phyloP scores from a whole-genome alignment of 371 early-diverging fungal species.

The Smittium culicis region DNA sequence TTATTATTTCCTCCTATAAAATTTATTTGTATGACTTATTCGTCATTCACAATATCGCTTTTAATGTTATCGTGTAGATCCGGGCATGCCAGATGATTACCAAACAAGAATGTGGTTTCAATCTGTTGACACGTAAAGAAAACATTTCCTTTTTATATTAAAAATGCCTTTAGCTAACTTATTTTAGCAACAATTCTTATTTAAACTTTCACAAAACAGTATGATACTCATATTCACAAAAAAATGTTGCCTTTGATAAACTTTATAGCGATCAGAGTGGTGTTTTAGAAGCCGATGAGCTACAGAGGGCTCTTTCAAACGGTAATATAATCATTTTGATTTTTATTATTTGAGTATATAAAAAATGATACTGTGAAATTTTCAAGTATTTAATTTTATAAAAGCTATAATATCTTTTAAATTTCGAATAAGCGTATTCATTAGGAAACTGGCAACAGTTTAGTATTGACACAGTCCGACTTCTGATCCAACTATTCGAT shows the following conservation, averaged over 20 bases:
- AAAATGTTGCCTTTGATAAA: not conserved
- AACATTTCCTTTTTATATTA: too few species aligned
- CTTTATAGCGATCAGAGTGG: constrained; percentile 36
- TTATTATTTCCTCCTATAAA: too few species aligned
- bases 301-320: constrained; percentile 48
- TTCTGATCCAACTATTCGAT: constrained; percentile 58
- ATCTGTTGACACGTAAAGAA: constrained; percentile 46
- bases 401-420: not conserved
- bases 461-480: constrained; percentile 53
- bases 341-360: too few species aligned
- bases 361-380: too few species aligned
- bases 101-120: constrained; percentile 47
- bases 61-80: too few species aligned
- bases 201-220: too few species aligned
- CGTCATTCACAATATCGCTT: too few species aligned
- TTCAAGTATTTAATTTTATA: too few species aligned
- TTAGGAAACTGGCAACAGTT: constrained; percentile 49
- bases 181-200: too few species aligned
- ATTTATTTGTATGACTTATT: too few species aligned
- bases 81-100: not conserved
- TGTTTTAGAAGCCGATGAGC: constrained; percentile 39
- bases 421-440: not conserved
- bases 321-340: constrained; percentile 32
- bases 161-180: not conserved
- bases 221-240: too few species aligned